phyloP scores from a whole-genome alignment of 306 rosid genomes.

The Luffa aegyptiaca region DNA sequence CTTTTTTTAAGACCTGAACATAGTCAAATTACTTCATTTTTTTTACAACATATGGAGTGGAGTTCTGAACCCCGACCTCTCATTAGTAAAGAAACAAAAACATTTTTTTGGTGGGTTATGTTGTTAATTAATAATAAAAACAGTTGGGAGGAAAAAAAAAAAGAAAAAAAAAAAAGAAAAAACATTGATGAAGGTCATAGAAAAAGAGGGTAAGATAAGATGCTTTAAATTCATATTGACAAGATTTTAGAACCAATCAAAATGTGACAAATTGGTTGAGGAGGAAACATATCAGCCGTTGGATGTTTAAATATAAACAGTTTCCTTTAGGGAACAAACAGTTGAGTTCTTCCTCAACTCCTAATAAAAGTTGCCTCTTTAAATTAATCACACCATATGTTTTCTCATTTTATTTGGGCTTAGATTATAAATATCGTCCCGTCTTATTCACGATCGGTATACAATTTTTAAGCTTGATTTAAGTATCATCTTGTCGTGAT shows the following conservation, averaged over 20 bases:
- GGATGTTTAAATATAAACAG: not conserved
- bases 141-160: not conserved
- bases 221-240: not conserved
- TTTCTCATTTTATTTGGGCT: not conserved
- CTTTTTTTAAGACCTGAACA: too few relatives aligned
- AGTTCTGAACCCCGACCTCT: too few relatives aligned
- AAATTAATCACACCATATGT: constrained; percentile 3
- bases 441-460: not conserved
- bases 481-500: not conserved
- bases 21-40: too few relatives aligned
- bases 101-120: not conserved
- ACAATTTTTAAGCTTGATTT: not conserved
- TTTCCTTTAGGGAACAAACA: not conserved
- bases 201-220: not conserved
- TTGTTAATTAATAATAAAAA: not conserved
- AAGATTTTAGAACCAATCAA: constrained; percentile 1
- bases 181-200: not conserved
- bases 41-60: too few relatives aligned
- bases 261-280: not conserved
- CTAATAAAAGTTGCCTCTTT: not conserved
- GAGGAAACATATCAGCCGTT: constrained; percentile 3
- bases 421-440: not conserved
- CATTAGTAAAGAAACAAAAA: too few relatives aligned
- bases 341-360: not conserved
- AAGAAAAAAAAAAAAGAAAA: not conserved